Conservation (phyloP, 805 yeast genomes). For the Priceomyces carsonii region DNA sequence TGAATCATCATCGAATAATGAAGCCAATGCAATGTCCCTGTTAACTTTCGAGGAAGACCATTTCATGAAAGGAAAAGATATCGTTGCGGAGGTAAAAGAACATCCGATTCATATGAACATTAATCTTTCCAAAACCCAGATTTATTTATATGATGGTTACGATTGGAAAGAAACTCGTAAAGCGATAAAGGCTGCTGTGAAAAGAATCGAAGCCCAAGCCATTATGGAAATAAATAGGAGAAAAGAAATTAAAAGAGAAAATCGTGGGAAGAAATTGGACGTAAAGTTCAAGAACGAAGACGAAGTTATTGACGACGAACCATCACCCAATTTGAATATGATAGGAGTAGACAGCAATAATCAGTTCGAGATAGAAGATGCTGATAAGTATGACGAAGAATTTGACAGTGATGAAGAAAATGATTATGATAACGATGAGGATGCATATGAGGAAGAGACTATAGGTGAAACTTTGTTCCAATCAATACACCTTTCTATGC, state of each 20-base stretch:
- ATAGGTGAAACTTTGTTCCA: conserved; percentile 71
- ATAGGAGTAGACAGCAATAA: conserved; percentile 8
- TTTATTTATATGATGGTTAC: conserved; percentile 81
- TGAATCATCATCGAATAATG: conserved; percentile 4
- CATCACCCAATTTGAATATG: conserved; percentile 8
- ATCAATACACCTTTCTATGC: conserved; percentile 71
- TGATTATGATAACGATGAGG: conserved; percentile 13
- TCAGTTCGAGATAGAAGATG: conserved; percentile 1
- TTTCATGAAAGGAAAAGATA: conserved; percentile 12
- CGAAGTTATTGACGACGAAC: conserved; percentile 2
- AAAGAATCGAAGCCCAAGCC: conserved; percentile 56
- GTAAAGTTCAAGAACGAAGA: not conserved
- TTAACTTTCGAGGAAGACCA: conserved; percentile 27
- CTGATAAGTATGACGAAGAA: conserved; percentile 8
- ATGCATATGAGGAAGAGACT: conserved; percentile 17
- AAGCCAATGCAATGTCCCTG: conserved; percentile 6
- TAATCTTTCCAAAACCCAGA: conserved; percentile 36
- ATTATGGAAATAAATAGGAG: conserved; percentile 20
- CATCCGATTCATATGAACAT: conserved; percentile 29
- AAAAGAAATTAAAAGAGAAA: conserved; percentile 1
- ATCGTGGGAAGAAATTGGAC: conserved; percentile 3
- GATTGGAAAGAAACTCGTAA: conserved; percentile 84
- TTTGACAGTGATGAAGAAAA: conserved; percentile 10
- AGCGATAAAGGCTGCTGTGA: conserved; percentile 64
- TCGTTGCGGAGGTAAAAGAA: conserved; percentile 6